Evolutionary conservation across 164 flowering plant species (phyloP).

Genomic region (Tetracentron sinense): DNA sequence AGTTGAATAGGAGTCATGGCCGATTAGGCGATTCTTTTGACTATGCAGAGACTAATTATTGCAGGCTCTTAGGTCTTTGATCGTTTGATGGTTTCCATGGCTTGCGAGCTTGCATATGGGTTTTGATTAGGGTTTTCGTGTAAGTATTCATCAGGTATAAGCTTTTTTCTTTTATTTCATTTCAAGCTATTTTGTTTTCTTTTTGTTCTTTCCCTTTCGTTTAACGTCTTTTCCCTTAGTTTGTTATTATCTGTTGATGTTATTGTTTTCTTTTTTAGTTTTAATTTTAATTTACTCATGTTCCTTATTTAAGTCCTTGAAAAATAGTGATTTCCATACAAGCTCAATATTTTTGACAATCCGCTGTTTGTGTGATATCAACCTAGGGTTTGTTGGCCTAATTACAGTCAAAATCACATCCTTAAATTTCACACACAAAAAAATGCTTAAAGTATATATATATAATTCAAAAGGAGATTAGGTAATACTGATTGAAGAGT

Average conservation of each 20-base stretch:
- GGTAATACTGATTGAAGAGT: too few species aligned
- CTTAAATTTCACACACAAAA: too few species aligned
- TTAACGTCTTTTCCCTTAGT: not conserved
- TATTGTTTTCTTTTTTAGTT: not conserved
- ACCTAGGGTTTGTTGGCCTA: not conserved
- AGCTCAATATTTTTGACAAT: not conserved
- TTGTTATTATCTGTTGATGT: not conserved
- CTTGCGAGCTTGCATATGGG: not conserved
- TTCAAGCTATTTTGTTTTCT: not conserved
- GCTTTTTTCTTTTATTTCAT: conserved; percentile 12
- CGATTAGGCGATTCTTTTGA: conserved; percentile 1
- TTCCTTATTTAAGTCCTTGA: not conserved
- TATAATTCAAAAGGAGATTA: not conserved
- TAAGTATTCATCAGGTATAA: conserved; percentile 11
- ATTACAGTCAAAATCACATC: not conserved
- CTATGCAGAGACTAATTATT: not conserved
- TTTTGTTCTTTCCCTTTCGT: not conserved
- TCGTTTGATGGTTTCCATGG: not conserved
- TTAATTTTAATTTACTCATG: not conserved
- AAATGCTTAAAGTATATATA: too few species aligned
- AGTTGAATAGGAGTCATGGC: not conserved
- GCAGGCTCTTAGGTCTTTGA: conserved; percentile 11
- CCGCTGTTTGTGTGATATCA: not conserved
- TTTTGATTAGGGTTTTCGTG: conserved; percentile 22
- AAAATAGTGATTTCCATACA: not conserved